Evolutionary conservation across 129 eudicot species (phyloP).

Genomic region (Pseudognaphalium luteoalbum): DNA sequence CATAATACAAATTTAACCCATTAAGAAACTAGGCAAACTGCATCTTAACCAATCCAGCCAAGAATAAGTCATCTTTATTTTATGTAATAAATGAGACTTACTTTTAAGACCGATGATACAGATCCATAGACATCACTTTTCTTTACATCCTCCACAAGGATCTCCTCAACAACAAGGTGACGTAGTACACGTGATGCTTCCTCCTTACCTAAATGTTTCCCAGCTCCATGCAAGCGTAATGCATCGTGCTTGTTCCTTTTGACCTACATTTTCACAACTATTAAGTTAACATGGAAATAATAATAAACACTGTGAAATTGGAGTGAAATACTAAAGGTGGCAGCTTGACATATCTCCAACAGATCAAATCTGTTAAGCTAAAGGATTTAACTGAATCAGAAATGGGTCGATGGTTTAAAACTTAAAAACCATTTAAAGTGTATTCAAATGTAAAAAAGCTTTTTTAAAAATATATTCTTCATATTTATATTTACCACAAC

Average conservation of each 20-base stretch:
- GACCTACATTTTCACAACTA: slow-evolving; percentile 48
- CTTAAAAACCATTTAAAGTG: neutral
- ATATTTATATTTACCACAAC: neutral
- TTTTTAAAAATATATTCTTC: neutral
- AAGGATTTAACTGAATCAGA: neutral
- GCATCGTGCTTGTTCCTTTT: slow-evolving; percentile 79
- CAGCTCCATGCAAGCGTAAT: slow-evolving; percentile 87
- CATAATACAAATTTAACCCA: neutral
- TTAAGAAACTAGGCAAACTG: neutral
- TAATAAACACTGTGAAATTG: slow-evolving; percentile 20
- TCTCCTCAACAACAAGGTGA: slow-evolving; percentile 78
- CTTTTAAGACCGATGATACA: slow-evolving; percentile 82
- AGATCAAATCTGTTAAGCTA: neutral
- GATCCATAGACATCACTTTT: slow-evolving; percentile 91
- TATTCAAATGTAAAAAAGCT: neutral
- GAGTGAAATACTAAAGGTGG: neutral
- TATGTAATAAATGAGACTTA: slow-evolving; percentile 10
- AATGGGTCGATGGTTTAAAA: neutral
- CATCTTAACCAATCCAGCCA: neutral
- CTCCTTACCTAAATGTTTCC: slow-evolving; percentile 78
- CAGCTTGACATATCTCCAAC: neutral
- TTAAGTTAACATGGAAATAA: slow-evolving; percentile 15
- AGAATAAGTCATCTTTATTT: neutral
- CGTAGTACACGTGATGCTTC: slow-evolving; percentile 91
- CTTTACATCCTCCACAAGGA: slow-evolving; percentile 85